These are phyloP conservation scores for Cicer cuneatum DNA, from an alignment of 306 rosid species.

Conservation along the genomic window DNA sequence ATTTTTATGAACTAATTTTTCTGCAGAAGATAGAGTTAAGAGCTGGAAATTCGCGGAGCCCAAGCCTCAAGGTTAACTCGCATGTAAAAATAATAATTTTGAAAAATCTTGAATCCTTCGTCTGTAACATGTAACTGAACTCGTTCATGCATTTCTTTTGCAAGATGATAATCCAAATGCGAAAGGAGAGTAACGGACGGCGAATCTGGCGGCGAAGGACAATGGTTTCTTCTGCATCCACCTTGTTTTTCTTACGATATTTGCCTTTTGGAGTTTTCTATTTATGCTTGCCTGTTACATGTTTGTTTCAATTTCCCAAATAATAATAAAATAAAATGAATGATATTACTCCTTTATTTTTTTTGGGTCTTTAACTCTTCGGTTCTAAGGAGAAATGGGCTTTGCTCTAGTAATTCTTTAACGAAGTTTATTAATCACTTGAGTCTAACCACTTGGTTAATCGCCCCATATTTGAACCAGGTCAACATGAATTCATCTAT, in stretches of 20 bases:
- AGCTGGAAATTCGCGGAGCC: constrained; percentile 53
- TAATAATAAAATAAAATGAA: not conserved
- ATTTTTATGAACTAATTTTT: not conserved
- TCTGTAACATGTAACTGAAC: not conserved
- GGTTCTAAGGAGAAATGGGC: no score
- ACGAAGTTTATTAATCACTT: no score
- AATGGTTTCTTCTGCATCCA: constrained; percentile 58
- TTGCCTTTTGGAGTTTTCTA: not conserved
- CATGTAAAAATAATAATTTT: constrained; percentile 58
- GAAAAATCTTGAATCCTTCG: not conserved
- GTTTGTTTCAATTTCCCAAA: constrained; percentile 43
- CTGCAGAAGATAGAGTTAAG: constrained; percentile 62
- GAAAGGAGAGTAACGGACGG: constrained; percentile 58
- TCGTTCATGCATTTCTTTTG: constrained; percentile 41
- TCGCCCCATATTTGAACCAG: not conserved
- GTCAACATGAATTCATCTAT: not conserved
- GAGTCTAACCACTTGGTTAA: no score
- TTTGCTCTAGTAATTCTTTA: no score
- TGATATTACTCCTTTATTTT: not conserved
- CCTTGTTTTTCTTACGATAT: constrained; percentile 13
- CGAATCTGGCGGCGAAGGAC: constrained; percentile 85
- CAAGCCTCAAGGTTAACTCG: constrained; percentile 48
- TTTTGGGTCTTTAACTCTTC: no score
- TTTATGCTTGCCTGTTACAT: constrained; percentile 24
- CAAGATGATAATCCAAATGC: constrained; percentile 65